phyloP scores from a whole-genome alignment of 306 rosid genomes.

The Malus sylvestris region DNA sequence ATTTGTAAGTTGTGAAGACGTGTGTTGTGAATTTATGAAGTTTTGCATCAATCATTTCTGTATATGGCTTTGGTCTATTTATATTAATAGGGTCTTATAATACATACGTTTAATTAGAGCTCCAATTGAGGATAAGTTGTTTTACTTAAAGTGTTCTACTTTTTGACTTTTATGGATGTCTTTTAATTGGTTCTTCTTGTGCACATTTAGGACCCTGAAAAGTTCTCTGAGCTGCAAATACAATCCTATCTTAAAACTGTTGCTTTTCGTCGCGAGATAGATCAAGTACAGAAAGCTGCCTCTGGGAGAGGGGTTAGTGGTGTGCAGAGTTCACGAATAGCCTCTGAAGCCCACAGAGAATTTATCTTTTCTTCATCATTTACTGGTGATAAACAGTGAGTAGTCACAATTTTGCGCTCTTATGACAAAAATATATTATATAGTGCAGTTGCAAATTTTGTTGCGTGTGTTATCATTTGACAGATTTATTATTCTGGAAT shows the following conservation, averaged over 20 bases:
- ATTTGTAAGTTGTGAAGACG: neutral
- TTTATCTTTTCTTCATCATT: constrained; percentile 88
- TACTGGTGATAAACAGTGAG: constrained; percentile 88
- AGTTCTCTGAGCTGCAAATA: constrained; percentile 94
- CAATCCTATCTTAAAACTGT: constrained; percentile 94
- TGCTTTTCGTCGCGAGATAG: constrained; percentile 91
- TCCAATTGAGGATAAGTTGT: constrained; percentile 2
- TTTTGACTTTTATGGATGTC: constrained; percentile 5
- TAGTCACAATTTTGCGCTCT: constrained; percentile 14
- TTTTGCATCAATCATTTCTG: neutral
- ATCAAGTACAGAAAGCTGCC: constrained; percentile 85
- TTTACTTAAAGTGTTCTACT: neutral
- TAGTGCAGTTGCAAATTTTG: neutral
- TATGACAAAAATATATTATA: neutral
- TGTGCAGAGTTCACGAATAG: constrained; percentile 81
- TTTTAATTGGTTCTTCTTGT: constrained; percentile 26
- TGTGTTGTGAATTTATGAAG: neutral
- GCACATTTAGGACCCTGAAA: constrained; percentile 60
- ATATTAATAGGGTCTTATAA: no score
- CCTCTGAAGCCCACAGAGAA: constrained; percentile 90
- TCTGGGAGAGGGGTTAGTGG: constrained; percentile 78
- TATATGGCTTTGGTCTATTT: neutral
- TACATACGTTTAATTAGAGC: neutral
- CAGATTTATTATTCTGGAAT: neutral
- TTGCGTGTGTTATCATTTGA: neutral